phyloP scores from a whole-genome alignment of 305 asterid species.

The Fraxinus ornus region DNA sequence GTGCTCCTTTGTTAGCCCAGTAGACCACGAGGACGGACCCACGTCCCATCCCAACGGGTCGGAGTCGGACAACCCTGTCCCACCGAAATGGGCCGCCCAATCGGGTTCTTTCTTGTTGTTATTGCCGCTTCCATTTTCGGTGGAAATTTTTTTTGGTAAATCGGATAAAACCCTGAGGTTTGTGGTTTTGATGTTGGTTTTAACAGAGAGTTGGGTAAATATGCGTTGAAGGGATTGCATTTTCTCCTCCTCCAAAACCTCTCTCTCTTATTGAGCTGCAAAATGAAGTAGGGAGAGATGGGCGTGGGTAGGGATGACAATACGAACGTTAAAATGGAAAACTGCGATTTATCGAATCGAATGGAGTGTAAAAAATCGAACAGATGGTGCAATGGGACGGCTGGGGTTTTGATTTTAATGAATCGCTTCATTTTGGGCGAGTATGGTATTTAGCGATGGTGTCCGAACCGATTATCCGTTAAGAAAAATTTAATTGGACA shows the following conservation, averaged over 20 bases:
- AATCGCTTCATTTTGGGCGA: no score
- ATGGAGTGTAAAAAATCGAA: no score
- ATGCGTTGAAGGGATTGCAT: constrained; percentile 62
- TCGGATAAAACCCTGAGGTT: constrained; percentile 25
- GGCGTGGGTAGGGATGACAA: not conserved
- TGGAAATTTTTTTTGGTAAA: constrained; percentile 40
- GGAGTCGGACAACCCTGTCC: constrained; percentile 27
- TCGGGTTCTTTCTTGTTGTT: constrained; percentile 26
- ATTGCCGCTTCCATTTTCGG: constrained; percentile 28
- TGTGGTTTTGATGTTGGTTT: constrained; percentile 13
- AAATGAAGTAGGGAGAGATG: not conserved
- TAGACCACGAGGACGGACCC: constrained; percentile 78
- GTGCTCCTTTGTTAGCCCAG: constrained; percentile 87
- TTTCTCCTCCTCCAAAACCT: constrained; percentile 8
- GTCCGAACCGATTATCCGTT: no score
- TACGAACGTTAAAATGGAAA: no score
- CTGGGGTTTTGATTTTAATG: no score
- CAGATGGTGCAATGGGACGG: no score
- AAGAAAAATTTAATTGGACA: no score
- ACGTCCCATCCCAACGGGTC: constrained; percentile 66
- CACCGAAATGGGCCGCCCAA: constrained; percentile 53
- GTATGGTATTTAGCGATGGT: no score
- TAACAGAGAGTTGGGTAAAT: constrained; percentile 36
- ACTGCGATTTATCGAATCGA: no score
- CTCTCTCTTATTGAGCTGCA: not conserved